Percentiles rank a stretch among this genome's conserved stretches.
phyloP scores from a whole-genome alignment of 2,329 filamentous ascomycete genomes.

The Fusarium papillatum region DNA sequence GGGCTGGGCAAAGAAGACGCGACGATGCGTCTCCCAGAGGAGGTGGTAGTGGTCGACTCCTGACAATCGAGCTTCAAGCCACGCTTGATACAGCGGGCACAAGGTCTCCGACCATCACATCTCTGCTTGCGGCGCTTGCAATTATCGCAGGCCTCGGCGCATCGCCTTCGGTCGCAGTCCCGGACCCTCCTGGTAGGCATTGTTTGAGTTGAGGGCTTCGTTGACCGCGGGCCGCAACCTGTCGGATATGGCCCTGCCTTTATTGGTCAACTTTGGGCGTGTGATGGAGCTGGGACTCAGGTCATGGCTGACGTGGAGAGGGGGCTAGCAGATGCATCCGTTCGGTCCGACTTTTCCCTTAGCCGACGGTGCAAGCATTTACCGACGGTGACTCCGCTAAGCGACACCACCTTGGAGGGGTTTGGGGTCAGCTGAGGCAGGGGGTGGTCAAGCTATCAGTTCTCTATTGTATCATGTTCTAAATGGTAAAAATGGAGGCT shows the following conservation, averaged over 20 bases:
- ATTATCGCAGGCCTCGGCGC: constrained; percentile 42
- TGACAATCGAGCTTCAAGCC: constrained; percentile 40
- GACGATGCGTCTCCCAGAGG: constrained; percentile 25
- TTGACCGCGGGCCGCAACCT: constrained; percentile 35
- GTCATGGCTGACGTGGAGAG: constrained; percentile 16
- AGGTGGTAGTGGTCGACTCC: constrained; percentile 12
- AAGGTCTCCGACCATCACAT: constrained; percentile 40
- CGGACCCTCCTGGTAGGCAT: constrained; percentile 44
- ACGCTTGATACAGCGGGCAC: constrained; percentile 41
- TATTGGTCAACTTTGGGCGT: constrained; percentile 23
- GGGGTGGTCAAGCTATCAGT: not conserved
- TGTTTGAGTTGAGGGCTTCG: constrained; percentile 9
- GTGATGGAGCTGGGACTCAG: constrained; percentile 16
- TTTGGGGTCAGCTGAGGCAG: not conserved
- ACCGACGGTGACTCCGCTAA: not conserved
- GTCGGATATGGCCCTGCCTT: constrained; percentile 37
- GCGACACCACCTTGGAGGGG: not conserved
- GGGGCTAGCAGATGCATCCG: not conserved
- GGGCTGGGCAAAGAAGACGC: constrained; percentile 43
- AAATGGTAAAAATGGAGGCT: not conserved
- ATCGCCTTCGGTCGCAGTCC: constrained; percentile 40
- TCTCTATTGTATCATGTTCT: not conserved
- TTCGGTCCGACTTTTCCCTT: constrained; percentile 4
- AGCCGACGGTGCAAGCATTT: not conserved
- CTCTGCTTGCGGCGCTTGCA: constrained; percentile 44